A percentile compares a stretch with the other conserved stretches of the same genome.
phyloP scores from a whole-genome alignment of 179 eudicot species.

The Vitellaria paradoxa region DNA sequence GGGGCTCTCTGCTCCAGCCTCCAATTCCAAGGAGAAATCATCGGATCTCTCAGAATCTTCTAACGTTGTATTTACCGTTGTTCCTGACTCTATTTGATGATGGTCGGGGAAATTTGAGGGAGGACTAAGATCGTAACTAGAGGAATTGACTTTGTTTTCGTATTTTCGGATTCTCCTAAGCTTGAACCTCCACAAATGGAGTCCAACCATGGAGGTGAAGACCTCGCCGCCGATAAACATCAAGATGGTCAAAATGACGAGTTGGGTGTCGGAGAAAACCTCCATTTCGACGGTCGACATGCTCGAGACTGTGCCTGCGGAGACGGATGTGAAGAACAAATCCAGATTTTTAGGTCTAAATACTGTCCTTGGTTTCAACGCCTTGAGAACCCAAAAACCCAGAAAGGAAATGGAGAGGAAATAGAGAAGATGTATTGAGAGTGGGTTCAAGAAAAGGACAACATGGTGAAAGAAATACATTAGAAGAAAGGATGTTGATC shows the following conservation, averaged over 20 bases:
- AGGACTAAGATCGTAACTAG: slow-evolving; percentile 5
- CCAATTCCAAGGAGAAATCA: too few species aligned
- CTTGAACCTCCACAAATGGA: slow-evolving; percentile 24
- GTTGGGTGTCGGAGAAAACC: slow-evolving; percentile 60
- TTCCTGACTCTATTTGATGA: neutral
- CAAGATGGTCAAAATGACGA: slow-evolving; percentile 34
- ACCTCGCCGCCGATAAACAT: slow-evolving; percentile 60
- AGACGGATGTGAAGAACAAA: slow-evolving; percentile 57
- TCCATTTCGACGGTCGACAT: slow-evolving; percentile 69
- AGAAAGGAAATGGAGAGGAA: slow-evolving; percentile 23
- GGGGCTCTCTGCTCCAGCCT: too few species aligned
- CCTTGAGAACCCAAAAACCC: slow-evolving; percentile 38
- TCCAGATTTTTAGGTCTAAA: slow-evolving; percentile 29
- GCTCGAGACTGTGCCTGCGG: slow-evolving; percentile 52
- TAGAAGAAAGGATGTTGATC: too few species aligned
- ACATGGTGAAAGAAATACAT: too few species aligned
- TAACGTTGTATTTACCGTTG: too few species aligned
- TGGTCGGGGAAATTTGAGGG: too few species aligned
- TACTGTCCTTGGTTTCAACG: slow-evolving; percentile 25
- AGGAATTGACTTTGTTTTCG: slow-evolving; percentile 10
- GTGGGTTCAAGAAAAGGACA: neutral
- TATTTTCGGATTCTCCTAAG: neutral
- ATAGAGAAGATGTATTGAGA: slow-evolving; percentile 41
- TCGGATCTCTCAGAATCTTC: too few species aligned
- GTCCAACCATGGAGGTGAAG: slow-evolving; percentile 45